phyloP scores from a whole-genome alignment of 768 basidiomycete species.

The Cystobasidiopsis lactophilus region DNA sequence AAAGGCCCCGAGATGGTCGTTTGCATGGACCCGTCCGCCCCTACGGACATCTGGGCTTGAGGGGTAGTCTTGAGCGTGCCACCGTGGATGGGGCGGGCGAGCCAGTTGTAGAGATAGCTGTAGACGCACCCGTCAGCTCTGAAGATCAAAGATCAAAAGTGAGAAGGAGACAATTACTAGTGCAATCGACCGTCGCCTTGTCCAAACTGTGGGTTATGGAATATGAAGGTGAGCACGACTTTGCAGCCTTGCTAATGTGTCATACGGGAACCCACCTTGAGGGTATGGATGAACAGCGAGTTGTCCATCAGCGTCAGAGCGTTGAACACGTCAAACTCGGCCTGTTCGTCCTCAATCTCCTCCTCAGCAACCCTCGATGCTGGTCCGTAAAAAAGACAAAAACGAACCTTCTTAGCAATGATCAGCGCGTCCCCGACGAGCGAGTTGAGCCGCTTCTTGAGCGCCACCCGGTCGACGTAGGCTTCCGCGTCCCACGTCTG shows the following conservation, averaged over 20 bases:
- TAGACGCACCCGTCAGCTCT: too few species aligned
- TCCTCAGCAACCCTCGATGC: neutral
- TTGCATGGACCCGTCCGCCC: too few species aligned
- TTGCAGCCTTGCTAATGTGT: too few species aligned
- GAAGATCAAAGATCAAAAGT: neutral
- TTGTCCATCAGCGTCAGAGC: constrained; percentile 91
- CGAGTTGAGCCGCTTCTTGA: constrained; percentile 47
- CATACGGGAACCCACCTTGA: constrained; percentile 27
- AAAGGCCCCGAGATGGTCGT: too few species aligned
- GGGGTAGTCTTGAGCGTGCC: constrained; percentile 10
- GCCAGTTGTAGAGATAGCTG: constrained; percentile 82
- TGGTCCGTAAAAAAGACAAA: neutral
- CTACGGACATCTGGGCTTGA: too few species aligned
- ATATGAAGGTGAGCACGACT: neutral
- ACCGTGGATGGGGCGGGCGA: constrained; percentile 57
- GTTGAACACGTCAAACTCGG: constrained; percentile 90
- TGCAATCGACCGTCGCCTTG: constrained; percentile 73
- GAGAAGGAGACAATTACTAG: constrained; percentile 24
- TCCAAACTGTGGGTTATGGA: constrained; percentile 44
- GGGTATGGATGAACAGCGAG: constrained; percentile 49
- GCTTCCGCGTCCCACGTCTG: constrained; percentile 27
- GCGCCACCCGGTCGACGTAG: constrained; percentile 37
- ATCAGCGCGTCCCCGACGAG: constrained; percentile 61
- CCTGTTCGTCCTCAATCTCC: too few species aligned
- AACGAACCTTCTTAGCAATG: constrained; percentile 41